Evolutionary conservation across 2,329 filamentous ascomycete species (phyloP), one percentile per base, ranked within the genome.

Genomic region (Fusarium cicatricum): DNA sequence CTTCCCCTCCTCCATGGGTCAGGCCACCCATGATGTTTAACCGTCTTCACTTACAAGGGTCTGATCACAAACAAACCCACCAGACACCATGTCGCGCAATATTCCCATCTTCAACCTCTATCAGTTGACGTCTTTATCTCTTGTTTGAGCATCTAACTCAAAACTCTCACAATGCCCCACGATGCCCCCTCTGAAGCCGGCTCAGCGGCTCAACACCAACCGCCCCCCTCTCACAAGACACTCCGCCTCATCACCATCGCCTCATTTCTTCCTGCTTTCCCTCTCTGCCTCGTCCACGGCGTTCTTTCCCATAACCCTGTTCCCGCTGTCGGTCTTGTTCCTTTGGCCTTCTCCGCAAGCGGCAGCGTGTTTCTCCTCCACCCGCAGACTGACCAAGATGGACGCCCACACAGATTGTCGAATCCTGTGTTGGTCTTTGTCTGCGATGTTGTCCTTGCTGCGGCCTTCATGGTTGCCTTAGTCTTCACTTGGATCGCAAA

Each of bases 281-380:
- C 74, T 3, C 71, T 78, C 15, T 74, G 74, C 56, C 58, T 79
- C 55, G 67, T 72, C 26, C 74, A 77, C 62, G 75, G 73, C 60
- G 64, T 73, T 39, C 63, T 77, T 46, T 75, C 75, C 21, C 45
- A 61, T 32, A 58, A 68, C 12, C 55, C 70, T 10, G 66, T 77
- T 31, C 77, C 76, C 12, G 75, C 74, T 8, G 66, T 77, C 40
- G 77, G 77, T 17, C 69, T 79, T 23, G 57, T 75, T 12, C 77
- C 77, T 7, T 71, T 77, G 36, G 69, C 70, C 19, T 67, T 77
- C 43, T 78, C 77, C 11, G 71, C 73, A 12, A 63, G 59, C 32
- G 57, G 61, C 12, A 60, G 63, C 36, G 53, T 68, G 32, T 55
- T 70, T 39, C 53, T 71, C 34, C 64, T 71, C 12, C 60, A 64